Percentiles rank a stretch among this genome's conserved stretches.
phyloP scores from a whole-genome alignment of 306 rosid species.

The Albizia julibrissin region DNA sequence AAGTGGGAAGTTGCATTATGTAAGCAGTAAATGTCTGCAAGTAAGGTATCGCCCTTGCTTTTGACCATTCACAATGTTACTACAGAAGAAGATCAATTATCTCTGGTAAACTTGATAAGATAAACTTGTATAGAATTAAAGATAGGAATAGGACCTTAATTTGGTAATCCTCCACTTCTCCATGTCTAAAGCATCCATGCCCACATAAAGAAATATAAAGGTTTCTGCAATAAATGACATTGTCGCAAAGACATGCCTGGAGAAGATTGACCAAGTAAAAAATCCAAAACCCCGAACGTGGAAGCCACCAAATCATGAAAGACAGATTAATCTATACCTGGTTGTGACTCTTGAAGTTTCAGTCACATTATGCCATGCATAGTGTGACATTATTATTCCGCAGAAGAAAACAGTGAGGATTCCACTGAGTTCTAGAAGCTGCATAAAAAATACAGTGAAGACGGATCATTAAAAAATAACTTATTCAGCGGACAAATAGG shows the following conservation, averaged over 20 bases:
- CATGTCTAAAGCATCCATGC: conserved; percentile 94
- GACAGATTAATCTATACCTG: conserved; percentile 49
- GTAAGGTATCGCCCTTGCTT: neutral
- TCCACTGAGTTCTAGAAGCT: conserved; percentile 84
- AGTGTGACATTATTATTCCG: conserved; percentile 89
- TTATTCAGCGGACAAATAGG: neutral
- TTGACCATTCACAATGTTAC: neutral
- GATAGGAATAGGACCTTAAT: conserved; percentile 57
- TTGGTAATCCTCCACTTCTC: conserved; percentile 81
- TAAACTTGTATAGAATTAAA: neutral
- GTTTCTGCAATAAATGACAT: conserved; percentile 89
- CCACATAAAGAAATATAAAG: conserved; percentile 89
- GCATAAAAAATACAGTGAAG: conserved; percentile 26
- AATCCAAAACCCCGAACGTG: conserved; percentile 19
- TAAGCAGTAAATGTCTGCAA: neutral
- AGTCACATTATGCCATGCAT: conserved; percentile 82
- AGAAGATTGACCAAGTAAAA: conserved; percentile 25
- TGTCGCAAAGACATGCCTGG: conserved; percentile 82
- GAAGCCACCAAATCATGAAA: conserved; percentile 18
- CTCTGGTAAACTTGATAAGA: neutral
- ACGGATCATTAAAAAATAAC: neutral
- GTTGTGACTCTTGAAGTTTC: conserved; percentile 76
- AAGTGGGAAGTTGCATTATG: neutral
- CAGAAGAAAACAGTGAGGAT: conserved; percentile 96
- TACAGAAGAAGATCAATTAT: neutral